A percentile compares a stretch with the other conserved stretches of the same genome.
These are phyloP conservation scores for Wickerhamomyces tratensis DNA, from an alignment of 805 yeast species.

Conservation along the genomic window DNA sequence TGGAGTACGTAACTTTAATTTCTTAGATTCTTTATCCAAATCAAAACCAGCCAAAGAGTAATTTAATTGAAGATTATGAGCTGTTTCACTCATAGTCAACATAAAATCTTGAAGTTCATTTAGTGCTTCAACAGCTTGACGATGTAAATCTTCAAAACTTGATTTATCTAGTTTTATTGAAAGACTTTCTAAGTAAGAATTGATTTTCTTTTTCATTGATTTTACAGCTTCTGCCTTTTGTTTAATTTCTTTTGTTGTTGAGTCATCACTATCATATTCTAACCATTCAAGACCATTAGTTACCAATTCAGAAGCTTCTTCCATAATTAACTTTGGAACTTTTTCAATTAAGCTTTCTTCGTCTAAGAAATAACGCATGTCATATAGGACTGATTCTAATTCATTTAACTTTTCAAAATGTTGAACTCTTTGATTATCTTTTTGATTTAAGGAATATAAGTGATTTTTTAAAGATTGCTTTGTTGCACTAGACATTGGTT, in stretches of 20 bases:
- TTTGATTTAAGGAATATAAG: conserved; percentile 39
- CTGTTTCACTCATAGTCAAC: conserved; percentile 34
- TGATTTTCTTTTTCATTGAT: conserved; percentile 21
- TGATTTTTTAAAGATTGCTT: conserved; percentile 37
- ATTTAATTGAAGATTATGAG: conserved; percentile 29
- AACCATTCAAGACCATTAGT: conserved; percentile 63
- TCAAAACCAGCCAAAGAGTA: conserved; percentile 38
- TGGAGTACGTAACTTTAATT: conserved; percentile 25
- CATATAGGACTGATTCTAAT: conserved; percentile 68
- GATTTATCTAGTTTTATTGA: conserved; percentile 36
- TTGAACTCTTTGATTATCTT: conserved; percentile 44
- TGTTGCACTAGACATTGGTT: conserved; percentile 38
- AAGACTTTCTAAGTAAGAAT: conserved; percentile 29
- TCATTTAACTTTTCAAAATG: conserved; percentile 54
- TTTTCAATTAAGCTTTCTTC: conserved; percentile 36
- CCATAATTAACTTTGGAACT: conserved; percentile 30
- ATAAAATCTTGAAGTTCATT: conserved; percentile 34
- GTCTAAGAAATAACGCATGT: conserved; percentile 49
- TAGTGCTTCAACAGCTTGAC: conserved; percentile 31
- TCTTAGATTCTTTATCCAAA: conserved; percentile 40
- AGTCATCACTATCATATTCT: conserved; percentile 56
- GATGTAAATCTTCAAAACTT: conserved; percentile 33
- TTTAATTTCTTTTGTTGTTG: conserved; percentile 29
- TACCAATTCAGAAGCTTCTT: conserved; percentile 27
- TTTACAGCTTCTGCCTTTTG: conserved; percentile 19